phyloP scores from a whole-genome alignment of 257 asterid species.

The Solanum sitiens region DNA sequence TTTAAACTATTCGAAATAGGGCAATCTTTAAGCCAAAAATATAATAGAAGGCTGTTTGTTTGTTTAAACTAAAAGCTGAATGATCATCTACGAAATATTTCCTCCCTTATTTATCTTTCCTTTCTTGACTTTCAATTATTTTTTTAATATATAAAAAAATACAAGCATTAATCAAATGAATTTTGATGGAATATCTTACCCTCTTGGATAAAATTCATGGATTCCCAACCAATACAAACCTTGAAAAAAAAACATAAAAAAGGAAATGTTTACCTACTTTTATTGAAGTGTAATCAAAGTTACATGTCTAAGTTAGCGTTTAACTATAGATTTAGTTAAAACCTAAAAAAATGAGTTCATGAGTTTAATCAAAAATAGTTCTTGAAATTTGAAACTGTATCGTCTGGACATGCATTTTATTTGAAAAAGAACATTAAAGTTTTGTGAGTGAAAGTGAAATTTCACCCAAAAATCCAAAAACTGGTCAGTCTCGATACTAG shows the following conservation, averaged over 20 bases:
- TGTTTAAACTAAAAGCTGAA: no score
- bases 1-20: neutral
- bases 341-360: neutral
- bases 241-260: slow-evolving; percentile 5
- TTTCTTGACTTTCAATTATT: neutral
- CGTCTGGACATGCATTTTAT: neutral
- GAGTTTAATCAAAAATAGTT: no score
- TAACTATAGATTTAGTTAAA: no score
- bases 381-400: no score
- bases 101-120: no score
- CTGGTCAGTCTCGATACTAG: neutral
- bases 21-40: neutral
- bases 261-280: neutral
- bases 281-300: neutral
- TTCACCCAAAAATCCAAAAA: neutral
- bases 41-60: neutral
- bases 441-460: neutral
- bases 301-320: fast-evolving
- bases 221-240: slow-evolving; percentile 53
- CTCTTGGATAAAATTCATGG: slow-evolving; percentile 43
- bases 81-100: no score
- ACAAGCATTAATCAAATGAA: neutral
- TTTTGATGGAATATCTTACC: slow-evolving; percentile 15
- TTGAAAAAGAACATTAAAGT: neutral
- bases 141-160: neutral